Percentiles rank a stretch among this genome's conserved stretches.
Conservation (phyloP, 495 filamentous ascomycete genomes). For the Opeltia flavorubescens region DNA sequence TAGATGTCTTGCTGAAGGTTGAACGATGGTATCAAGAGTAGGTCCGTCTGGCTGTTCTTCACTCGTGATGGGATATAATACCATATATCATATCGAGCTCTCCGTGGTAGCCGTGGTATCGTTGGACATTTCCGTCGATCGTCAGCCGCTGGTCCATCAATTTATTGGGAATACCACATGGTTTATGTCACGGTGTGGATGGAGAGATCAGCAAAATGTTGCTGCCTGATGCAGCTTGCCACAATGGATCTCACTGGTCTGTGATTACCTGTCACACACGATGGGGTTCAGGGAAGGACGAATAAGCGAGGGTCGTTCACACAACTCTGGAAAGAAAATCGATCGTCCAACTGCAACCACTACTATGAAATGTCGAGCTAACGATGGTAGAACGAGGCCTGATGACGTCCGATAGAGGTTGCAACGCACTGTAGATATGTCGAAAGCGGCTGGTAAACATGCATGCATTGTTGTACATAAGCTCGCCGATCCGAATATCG, state of each 20-base stretch:
- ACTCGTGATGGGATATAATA: neutral
- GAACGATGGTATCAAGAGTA: neutral
- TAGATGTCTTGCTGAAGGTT: neutral
- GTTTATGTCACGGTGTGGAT: too few relatives aligned
- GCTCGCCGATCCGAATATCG: too few relatives aligned
- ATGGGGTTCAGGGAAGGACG: neutral
- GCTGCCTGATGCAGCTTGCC: neutral
- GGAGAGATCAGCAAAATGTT: too few relatives aligned
- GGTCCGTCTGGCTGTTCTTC: neutral
- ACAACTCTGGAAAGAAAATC: too few relatives aligned
- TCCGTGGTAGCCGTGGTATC: neutral
- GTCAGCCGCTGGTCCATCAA: neutral
- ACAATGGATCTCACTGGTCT: neutral
- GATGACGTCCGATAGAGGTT: too few relatives aligned
- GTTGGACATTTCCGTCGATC: neutral
- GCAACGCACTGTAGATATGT: too few relatives aligned
- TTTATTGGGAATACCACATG: neutral
- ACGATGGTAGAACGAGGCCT: too few relatives aligned
- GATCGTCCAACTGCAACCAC: too few relatives aligned
- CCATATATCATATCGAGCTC: neutral
- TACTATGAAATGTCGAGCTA: too few relatives aligned
- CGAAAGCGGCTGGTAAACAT: too few relatives aligned
- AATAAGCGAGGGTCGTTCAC: neutral
- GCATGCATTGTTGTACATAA: too few relatives aligned
- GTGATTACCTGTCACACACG: neutral